Evolutionary conservation across 139 green algal species (phyloP), one percentile per base, ranked within the genome.

Genomic region (Bryopsis sp.): DNA sequence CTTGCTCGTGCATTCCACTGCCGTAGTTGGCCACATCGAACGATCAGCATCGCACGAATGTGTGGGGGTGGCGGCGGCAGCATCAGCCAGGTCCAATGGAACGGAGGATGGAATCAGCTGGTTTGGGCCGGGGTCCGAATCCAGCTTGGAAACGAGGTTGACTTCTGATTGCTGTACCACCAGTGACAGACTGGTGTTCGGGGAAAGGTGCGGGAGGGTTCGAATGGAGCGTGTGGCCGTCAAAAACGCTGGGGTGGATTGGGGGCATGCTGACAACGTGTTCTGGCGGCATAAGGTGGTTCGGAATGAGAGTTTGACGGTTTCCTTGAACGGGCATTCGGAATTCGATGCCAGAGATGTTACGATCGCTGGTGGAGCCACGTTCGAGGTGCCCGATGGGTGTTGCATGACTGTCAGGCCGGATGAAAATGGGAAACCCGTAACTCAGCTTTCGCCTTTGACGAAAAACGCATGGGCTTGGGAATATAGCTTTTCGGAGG

Each of bases 291-390:
- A 95, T 68, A 69, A 82, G 74, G 76, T 97, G 32, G 37, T 64
- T 7, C 70, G 93, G 0, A 48, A 72, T 3, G 87, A 96, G 80
- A 67, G 69, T 2, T 83, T 74, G 31, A 64, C 59, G 31, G 77
- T 98, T 24, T 29, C 84, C n/a, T 81, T 98, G 67, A 79, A 84
- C 26, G 91, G 93, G 0, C 75, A 74, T 24, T 83, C 88, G 19
- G 93, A 98, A 81, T 96, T 98, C 77, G 89, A 95, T 64, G 92
- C 92, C 0, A 71, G 73, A 22, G 81, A 81, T 33, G 78, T 88
- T 1, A 73, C 68, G 2, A 60, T 91, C 22, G 2, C 37, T 1
- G 81, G 81, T 1, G 28, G 77, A 47, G 46, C 78, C 47, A 67
- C 48, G 2, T 97, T 96, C 71, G 87, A 90, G 29, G 86, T 96